These are phyloP conservation scores for Synchytrium microbalum DNA, from an alignment of 371 early-diverging fungal genomes.

Conservation along the genomic window DNA sequence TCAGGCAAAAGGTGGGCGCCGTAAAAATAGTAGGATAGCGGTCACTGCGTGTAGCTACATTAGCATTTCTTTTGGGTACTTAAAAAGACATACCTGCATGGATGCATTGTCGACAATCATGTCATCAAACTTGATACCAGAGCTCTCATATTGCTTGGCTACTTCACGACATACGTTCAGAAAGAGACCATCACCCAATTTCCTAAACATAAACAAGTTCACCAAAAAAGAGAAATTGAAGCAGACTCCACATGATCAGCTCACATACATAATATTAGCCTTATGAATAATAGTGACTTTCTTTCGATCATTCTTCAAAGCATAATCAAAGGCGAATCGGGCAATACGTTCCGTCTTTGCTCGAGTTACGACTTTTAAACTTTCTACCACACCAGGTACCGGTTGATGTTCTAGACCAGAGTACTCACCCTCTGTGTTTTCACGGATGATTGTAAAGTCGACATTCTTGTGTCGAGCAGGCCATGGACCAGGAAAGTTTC, in stretches of 20 bases:
- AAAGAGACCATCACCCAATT: conserved; percentile 95
- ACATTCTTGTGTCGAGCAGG: conserved; percentile 78
- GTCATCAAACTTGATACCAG: conserved; percentile 84
- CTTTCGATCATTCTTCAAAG: conserved; percentile 90
- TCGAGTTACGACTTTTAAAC: conserved; percentile 89
- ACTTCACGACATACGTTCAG: conserved; percentile 88
- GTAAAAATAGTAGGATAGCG: not conserved
- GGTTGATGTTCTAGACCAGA: conserved; percentile 95
- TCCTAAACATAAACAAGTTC: conserved; percentile 42
- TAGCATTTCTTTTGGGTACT: not conserved
- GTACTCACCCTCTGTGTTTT: conserved; percentile 98
- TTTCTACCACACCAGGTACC: conserved; percentile 95
- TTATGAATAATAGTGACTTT: conserved; percentile 96
- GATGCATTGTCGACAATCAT: conserved; percentile 98
- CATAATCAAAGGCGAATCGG: conserved; percentile 95
- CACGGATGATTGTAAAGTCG: conserved; percentile 95
- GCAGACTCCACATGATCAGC: not conserved
- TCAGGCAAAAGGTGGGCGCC: not conserved
- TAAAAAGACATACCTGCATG: conserved; percentile 66
- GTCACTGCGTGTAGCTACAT: not conserved
- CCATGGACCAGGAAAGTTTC: conserved; percentile 65
- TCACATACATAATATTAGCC: conserved; percentile 92
- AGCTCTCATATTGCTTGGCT: conserved; percentile 76
- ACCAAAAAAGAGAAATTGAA: not conserved
- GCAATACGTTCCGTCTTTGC: conserved; percentile 95